phyloP scores from a whole-genome alignment of 495 filamentous ascomycete genomes.

The Tuber umbilicatum region DNA sequence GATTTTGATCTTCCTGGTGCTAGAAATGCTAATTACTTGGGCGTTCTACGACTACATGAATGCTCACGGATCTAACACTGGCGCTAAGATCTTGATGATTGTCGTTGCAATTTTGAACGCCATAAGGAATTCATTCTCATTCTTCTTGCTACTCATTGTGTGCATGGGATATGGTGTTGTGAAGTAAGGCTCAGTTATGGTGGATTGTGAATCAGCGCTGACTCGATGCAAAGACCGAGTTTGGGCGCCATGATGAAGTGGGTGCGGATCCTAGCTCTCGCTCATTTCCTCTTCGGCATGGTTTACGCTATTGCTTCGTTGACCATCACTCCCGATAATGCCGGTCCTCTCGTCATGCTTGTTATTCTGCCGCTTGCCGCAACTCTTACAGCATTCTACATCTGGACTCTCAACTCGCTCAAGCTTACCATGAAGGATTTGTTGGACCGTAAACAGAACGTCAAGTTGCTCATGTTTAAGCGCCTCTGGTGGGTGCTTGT shows the following conservation, averaged over 20 bases:
- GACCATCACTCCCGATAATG: constrained; percentile 73
- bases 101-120: constrained; percentile 88
- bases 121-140: constrained; percentile 91
- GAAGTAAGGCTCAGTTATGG: constrained; percentile 47
- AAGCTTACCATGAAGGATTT: constrained; percentile 94
- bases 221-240: constrained; percentile 48
- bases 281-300: constrained; percentile 90
- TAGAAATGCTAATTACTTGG: constrained; percentile 98
- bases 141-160: constrained; percentile 96
- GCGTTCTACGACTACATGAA: constrained; percentile 97
- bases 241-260: constrained; percentile 90
- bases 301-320: constrained; percentile 87
- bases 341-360: constrained; percentile 85
- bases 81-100: constrained; percentile 80
- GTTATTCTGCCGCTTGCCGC: constrained; percentile 89
- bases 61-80: constrained; percentile 66
- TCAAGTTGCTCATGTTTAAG: constrained; percentile 93
- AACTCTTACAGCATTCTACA: constrained; percentile 93
- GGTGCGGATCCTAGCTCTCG: constrained; percentile 81
- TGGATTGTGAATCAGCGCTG: neutral
- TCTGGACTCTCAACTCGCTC: constrained; percentile 96
- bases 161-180: constrained; percentile 99
- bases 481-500: constrained; percentile 99
- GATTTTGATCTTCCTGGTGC: constrained; percentile 84
- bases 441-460: constrained; percentile 82